phyloP scores from a whole-genome alignment of 768 basidiomycete genomes.

The Mycena vitilis region DNA sequence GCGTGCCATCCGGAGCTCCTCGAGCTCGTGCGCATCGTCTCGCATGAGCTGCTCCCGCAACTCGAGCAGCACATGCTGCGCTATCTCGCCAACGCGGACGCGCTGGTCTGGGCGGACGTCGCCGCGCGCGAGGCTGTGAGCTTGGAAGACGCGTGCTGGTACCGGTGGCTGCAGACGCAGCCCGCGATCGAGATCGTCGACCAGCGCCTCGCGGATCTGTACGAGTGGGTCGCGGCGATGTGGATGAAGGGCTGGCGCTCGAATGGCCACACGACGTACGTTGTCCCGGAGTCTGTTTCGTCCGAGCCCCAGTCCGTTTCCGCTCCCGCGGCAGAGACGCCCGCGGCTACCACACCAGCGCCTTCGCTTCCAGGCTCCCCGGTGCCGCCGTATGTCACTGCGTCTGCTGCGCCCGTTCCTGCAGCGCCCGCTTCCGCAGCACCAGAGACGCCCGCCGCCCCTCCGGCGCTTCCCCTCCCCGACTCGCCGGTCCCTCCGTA shows the following conservation, averaged over 20 bases:
- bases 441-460: neutral
- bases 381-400: too few relatives aligned
- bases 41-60: neutral
- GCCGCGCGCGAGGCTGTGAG: slow-evolving; percentile 8
- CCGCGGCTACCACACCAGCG: too few relatives aligned
- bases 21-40: neutral
- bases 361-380: neutral
- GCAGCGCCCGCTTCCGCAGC: neutral
- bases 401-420: neutral
- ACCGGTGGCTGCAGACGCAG: slow-evolving; percentile 18
- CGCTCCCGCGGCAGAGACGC: too few relatives aligned
- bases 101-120: slow-evolving; percentile 30
- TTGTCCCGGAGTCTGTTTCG: neutral
- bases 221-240: slow-evolving; percentile 10
- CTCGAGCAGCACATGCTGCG: slow-evolving; percentile 1
- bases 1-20: neutral
- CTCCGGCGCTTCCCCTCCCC: neutral
- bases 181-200: slow-evolving; percentile 12
- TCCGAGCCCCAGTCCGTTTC: too few relatives aligned
- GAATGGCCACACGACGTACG: slow-evolving; percentile 11
- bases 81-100: slow-evolving; percentile 19
- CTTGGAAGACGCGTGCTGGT: neutral
- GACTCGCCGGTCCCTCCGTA: neutral
- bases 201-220: neutral
- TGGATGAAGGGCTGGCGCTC: slow-evolving; percentile 22